Conservation (phyloP, 73 alveolate species). For the Urostyla sp. region DNA sequence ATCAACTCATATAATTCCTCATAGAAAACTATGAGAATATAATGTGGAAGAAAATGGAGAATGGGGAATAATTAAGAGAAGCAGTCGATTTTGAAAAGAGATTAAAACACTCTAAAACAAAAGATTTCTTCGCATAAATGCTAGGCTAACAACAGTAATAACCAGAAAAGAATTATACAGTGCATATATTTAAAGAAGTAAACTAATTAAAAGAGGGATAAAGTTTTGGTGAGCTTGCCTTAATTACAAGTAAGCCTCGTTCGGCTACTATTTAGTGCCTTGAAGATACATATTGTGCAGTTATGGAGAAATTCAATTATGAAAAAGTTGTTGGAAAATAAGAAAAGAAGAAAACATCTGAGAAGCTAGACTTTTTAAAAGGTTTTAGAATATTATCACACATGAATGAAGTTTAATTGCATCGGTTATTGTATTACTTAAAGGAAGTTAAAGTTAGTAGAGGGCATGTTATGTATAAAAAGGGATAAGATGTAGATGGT, state of each 20-base stretch:
- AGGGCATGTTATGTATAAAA: conserved; percentile 16
- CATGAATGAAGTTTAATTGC: conserved; percentile 8
- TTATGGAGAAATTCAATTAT: conserved; percentile 36
- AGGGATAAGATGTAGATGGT: conserved; percentile 36
- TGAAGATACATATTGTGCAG: conserved; percentile 15
- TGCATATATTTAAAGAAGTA: conserved; percentile 32
- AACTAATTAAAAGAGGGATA: conserved; percentile 5
- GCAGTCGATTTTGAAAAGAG: conserved; percentile 11
- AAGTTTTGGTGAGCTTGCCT: conserved; percentile 64
- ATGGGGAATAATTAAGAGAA: conserved; percentile 6
- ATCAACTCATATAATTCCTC: background rate
- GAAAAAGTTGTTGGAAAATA: conserved; percentile 45
- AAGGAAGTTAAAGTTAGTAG: conserved; percentile 12
- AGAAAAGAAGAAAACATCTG: conserved; percentile 19
- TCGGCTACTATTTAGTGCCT: conserved; percentile 62
- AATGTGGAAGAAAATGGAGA: conserved; percentile 33
- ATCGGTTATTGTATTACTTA: conserved; percentile 28
- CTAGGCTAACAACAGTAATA: background rate
- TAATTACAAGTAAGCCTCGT: conserved; percentile 52
- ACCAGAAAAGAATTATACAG: background rate
- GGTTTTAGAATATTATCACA: conserved; percentile 30
- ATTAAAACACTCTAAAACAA: background rate
- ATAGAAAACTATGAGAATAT: conserved; percentile 2
- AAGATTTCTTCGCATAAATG: background rate
- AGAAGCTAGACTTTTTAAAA: conserved; percentile 50